A percentile compares a stretch with the other conserved stretches of the same genome.
Evolutionary conservation across 176 grass and related monocot species (phyloP).

Genomic region (Lolium rigidum): DNA sequence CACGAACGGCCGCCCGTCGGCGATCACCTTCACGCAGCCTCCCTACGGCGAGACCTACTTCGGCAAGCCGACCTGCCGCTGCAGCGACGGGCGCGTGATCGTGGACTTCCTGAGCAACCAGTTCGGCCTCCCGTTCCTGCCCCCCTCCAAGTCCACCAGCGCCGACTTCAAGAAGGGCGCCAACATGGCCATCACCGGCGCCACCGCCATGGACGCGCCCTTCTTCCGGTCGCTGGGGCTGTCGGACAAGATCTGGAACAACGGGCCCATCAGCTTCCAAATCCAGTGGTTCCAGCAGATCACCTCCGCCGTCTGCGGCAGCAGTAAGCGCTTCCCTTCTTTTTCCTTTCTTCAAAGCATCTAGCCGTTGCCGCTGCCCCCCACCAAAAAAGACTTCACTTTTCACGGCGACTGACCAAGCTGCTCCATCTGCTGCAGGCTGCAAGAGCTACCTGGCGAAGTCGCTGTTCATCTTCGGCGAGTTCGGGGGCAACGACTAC

Average conservation of each 20-base stretch:
- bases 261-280: slow-evolving; percentile 67
- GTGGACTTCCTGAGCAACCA: slow-evolving; percentile 61
- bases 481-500: slow-evolving; percentile 81
- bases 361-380: neutral
- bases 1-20: slow-evolving; percentile 50
- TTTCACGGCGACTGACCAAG: neutral
- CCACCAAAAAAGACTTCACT: neutral
- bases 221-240: slow-evolving; percentile 65
- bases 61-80: slow-evolving; percentile 67
- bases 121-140: slow-evolving; percentile 61
- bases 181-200: slow-evolving; percentile 76
- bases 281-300: slow-evolving; percentile 73
- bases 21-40: slow-evolving; percentile 69
- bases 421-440: neutral
- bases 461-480: slow-evolving; percentile 65
- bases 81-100: slow-evolving; percentile 65
- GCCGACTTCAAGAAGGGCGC: slow-evolving; percentile 66
- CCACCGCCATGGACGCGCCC: slow-evolving; percentile 59
- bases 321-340: slow-evolving; percentile 9
- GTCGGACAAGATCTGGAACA: slow-evolving; percentile 69
- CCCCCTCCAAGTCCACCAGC: slow-evolving; percentile 55
- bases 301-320: slow-evolving; percentile 51
- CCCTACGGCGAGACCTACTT: slow-evolving; percentile 82
- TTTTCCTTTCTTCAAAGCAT: neutral
- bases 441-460: slow-evolving; percentile 55